Conservation (phyloP, 176 grass and related monocot genomes). For the Cymbopogon citratus region DNA sequence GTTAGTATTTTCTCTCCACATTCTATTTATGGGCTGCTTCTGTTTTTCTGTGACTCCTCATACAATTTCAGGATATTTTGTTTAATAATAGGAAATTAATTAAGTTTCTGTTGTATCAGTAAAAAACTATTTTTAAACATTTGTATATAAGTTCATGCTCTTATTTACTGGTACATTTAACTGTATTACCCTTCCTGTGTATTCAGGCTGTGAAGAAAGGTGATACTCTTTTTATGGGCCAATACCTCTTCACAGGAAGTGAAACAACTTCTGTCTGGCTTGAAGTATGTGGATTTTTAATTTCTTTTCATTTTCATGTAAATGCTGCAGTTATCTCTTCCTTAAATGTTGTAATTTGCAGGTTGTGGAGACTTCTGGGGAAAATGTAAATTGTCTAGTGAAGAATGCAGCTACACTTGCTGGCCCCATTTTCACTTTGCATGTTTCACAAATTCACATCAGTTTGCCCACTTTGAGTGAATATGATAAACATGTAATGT, state of each 20-base stretch:
- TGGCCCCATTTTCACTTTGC: constrained; percentile 76
- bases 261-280: constrained; percentile 94
- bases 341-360: constrained; percentile 25
- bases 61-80: not conserved
- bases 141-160: not conserved
- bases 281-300: constrained; percentile 47
- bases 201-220: constrained; percentile 77
- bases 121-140: not conserved
- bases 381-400: constrained; percentile 71
- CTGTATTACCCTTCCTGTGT: constrained; percentile 4
- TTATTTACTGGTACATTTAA: not conserved
- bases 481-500: constrained; percentile 80
- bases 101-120: not conserved
- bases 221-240: constrained; percentile 94
- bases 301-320: not conserved
- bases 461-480: constrained; percentile 82
- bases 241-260: constrained; percentile 99
- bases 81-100: not conserved
- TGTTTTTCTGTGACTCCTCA: not conserved
- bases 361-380: constrained; percentile 61
- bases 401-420: constrained; percentile 80
- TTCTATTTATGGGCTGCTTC: not conserved
- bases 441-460: constrained; percentile 71
- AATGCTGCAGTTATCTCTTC: not conserved
- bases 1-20: not conserved